phyloP scores from a whole-genome alignment of 208 protist genomes.

The Trypanosoma conorhini region DNA sequence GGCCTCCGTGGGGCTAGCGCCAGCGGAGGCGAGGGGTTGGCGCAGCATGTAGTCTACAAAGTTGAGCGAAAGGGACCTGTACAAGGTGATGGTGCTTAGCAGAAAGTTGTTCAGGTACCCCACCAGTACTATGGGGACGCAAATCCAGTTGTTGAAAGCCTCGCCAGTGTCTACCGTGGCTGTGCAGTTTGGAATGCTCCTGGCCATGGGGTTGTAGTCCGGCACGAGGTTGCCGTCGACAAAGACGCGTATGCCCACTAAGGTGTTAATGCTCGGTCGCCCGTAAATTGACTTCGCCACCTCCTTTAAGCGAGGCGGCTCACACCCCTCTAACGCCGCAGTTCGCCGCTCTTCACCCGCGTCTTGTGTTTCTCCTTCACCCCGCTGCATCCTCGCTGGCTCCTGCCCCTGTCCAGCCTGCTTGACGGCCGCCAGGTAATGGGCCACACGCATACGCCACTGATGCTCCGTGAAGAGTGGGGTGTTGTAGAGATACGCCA shows the following conservation, averaged over 20 bases:
- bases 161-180: constrained; percentile 55
- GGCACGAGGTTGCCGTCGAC: constrained; percentile 66
- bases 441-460: constrained; percentile 61
- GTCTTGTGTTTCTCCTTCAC: neutral
- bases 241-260: constrained; percentile 68
- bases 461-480: constrained; percentile 72
- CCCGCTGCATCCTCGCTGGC: neutral
- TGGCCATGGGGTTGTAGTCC: constrained; percentile 51
- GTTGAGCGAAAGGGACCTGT: constrained; percentile 58
- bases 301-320: constrained; percentile 7
- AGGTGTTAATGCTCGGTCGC: constrained; percentile 54
- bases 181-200: constrained; percentile 66
- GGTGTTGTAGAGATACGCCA: constrained; percentile 71
- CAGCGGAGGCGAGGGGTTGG: constrained; percentile 25
- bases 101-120: constrained; percentile 59
- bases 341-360: neutral
- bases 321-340: no score
- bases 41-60: constrained; percentile 71
- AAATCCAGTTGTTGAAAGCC: constrained; percentile 60
- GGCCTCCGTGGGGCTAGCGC: neutral
- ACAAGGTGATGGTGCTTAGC: constrained; percentile 53
- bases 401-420: neutral
- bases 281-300: constrained; percentile 47
- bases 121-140: constrained; percentile 68
- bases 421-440: constrained; percentile 23